Percentiles rank a stretch among this genome's conserved stretches.
These are phyloP conservation scores for Waltergamsia citrina DNA, from an alignment of 2,329 filamentous ascomycete species.

Conservation along the genomic window DNA sequence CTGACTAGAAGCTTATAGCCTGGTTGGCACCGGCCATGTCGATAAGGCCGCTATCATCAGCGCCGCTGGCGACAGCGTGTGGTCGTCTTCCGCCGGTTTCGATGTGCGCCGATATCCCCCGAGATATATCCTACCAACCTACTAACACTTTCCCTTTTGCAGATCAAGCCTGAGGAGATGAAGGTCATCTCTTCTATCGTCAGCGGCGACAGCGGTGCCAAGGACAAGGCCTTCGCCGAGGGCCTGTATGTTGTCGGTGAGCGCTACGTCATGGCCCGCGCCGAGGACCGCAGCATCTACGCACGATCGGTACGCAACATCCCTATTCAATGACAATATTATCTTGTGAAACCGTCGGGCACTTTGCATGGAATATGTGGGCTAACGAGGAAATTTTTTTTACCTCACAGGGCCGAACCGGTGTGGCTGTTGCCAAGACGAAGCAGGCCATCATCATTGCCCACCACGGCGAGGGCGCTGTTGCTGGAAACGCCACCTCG, in stretches of 20 bases:
- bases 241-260: slow-evolving; percentile 69
- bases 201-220: slow-evolving; percentile 29
- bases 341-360: too few species aligned
- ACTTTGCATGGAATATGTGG: too few species aligned
- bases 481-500: slow-evolving; percentile 66
- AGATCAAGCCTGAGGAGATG: slow-evolving; percentile 44
- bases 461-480: slow-evolving; percentile 68
- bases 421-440: slow-evolving; percentile 78
- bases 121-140: not conserved
- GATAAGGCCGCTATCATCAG: slow-evolving; percentile 83
- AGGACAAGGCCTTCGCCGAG: slow-evolving; percentile 58
- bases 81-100: slow-evolving; percentile 65
- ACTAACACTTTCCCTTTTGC: not conserved
- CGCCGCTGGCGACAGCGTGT: slow-evolving; percentile 67
- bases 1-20: slow-evolving; percentile 38
- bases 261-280: slow-evolving; percentile 69
- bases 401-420: slow-evolving; percentile 62
- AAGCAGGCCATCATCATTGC: slow-evolving; percentile 80
- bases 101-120: slow-evolving; percentile 46
- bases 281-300: slow-evolving; percentile 73
- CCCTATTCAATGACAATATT: not conserved
- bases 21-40: slow-evolving; percentile 69
- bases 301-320: slow-evolving; percentile 63
- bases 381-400: too few species aligned
- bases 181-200: slow-evolving; percentile 47